phyloP scores from a whole-genome alignment of 169 alveolate species.

The Eimeria maxima region DNA sequence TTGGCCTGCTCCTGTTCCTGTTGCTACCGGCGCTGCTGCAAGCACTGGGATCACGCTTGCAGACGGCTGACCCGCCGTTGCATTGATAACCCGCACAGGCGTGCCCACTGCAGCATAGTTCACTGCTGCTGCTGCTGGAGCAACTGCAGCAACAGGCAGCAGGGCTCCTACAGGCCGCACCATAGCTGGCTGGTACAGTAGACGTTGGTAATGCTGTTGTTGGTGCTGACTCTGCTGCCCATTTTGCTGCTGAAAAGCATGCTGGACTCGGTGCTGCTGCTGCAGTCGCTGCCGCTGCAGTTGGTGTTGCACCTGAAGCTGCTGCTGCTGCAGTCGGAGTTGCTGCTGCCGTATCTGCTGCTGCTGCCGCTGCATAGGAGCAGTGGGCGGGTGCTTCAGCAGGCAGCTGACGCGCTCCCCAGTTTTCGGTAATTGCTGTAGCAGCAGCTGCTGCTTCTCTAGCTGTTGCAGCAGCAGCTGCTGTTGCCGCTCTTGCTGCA shows the following conservation, averaged over 20 bases:
- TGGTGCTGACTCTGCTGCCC: constrained; percentile 1
- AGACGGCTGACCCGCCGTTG: neutral
- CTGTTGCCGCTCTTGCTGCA: constrained; percentile 34
- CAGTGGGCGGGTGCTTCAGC: neutral
- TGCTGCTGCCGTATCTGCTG: constrained; percentile 3
- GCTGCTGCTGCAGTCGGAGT: constrained; percentile 46
- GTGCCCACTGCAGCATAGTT: constrained; percentile 47
- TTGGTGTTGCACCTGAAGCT: constrained; percentile 31
- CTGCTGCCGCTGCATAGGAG: constrained; percentile 6
- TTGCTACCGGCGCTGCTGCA: constrained; percentile 1
- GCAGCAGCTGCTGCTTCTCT: neutral
- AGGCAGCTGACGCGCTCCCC: neutral
- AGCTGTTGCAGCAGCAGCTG: neutral
- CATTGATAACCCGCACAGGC: neutral
- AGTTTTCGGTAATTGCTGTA: neutral
- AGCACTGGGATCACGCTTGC: neutral
- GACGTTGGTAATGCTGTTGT: neutral
- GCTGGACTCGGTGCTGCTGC: constrained; percentile 22
- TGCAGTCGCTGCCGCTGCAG: constrained; percentile 39
- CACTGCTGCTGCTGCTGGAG: constrained; percentile 23
- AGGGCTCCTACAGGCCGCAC: constrained; percentile 38
- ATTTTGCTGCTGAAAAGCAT: neutral
- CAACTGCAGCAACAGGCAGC: constrained; percentile 32
- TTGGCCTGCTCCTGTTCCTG: neutral
- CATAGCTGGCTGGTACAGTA: constrained; percentile 11